A percentile compares a stretch with the other conserved stretches of the same genome.
phyloP scores from a whole-genome alignment of 805 yeast genomes.

The Kodamaea kaohsiungensis region DNA sequence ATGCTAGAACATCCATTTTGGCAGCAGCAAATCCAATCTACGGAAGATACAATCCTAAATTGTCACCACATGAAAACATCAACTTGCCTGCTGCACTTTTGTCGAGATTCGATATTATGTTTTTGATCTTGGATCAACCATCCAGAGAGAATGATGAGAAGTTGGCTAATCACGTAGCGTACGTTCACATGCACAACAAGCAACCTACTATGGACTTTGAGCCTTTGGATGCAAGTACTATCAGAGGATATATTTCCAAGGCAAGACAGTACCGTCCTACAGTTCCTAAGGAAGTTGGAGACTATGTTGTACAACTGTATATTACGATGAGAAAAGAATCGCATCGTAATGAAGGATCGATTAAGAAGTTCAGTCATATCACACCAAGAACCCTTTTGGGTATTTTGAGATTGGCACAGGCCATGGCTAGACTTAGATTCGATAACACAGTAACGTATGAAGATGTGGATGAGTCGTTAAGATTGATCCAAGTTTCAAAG shows the following conservation, averaged over 20 bases:
- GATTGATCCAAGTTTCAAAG: conserved; percentile 85
- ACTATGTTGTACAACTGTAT: conserved; percentile 81
- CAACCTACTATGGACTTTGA: conserved; percentile 79
- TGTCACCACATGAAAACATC: conserved; percentile 93
- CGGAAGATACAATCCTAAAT: conserved; percentile 87
- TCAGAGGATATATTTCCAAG: conserved; percentile 83
- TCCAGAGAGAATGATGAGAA: conserved; percentile 75
- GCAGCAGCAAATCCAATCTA: conserved; percentile 99
- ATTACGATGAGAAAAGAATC: conserved; percentile 93
- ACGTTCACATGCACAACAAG: conserved; percentile 88
- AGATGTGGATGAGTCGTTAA: conserved; percentile 94
- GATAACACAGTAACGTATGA: conserved; percentile 65
- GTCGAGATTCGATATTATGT: conserved; percentile 91
- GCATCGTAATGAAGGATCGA: conserved; percentile 72
- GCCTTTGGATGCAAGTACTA: conserved; percentile 75
- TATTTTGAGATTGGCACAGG: conserved; percentile 90
- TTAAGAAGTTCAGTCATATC: conserved; percentile 81
- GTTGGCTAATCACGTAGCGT: conserved; percentile 91
- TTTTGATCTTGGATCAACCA: conserved; percentile 84
- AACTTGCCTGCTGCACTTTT: conserved; percentile 94
- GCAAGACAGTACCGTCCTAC: conserved; percentile 87
- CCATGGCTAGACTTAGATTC: conserved; percentile 86
- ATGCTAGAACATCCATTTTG: conserved; percentile 91
- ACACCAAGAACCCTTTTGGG: conserved; percentile 95
- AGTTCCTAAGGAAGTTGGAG: conserved; percentile 80